phyloP scores from a whole-genome alignment of 2,329 filamentous ascomycete genomes.

The Plenodomus lindquistii region DNA sequence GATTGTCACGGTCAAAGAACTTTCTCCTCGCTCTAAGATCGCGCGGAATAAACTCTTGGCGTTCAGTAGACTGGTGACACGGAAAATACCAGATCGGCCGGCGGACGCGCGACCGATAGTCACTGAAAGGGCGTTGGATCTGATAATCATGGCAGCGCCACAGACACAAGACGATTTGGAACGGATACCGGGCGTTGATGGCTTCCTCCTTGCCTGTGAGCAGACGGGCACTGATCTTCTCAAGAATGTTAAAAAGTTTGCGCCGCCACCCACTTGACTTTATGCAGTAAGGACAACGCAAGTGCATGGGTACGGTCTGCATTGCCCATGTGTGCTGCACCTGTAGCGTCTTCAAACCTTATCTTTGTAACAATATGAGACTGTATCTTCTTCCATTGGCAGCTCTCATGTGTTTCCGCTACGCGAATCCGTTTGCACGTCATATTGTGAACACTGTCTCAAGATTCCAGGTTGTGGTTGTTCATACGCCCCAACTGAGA shows the following conservation, averaged over 20 bases:
- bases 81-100: conserved; percentile 12
- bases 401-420: too few species aligned
- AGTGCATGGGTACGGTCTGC: too few species aligned
- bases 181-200: conserved; percentile 27
- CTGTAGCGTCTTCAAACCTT: too few species aligned
- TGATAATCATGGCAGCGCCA: conserved; percentile 22
- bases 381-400: too few species aligned
- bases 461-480: too few species aligned
- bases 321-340: too few species aligned
- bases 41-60: conserved; percentile 35
- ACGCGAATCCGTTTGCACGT: too few species aligned
- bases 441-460: too few species aligned
- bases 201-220: conserved; percentile 26
- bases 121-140: conserved; percentile 22
- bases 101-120: conserved; percentile 17
- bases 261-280: conserved; percentile 1
- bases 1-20: neutral
- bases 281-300: too few species aligned
- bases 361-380: too few species aligned
- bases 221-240: conserved; percentile 26
- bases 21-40: conserved; percentile 16
- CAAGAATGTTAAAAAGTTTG: conserved; percentile 31
- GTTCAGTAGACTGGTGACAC: conserved; percentile 31
- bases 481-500: too few species aligned
- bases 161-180: conserved; percentile 27